phyloP scores from a whole-genome alignment of 805 yeast genomes.

The Sugiyamaella qingdaonensis region DNA sequence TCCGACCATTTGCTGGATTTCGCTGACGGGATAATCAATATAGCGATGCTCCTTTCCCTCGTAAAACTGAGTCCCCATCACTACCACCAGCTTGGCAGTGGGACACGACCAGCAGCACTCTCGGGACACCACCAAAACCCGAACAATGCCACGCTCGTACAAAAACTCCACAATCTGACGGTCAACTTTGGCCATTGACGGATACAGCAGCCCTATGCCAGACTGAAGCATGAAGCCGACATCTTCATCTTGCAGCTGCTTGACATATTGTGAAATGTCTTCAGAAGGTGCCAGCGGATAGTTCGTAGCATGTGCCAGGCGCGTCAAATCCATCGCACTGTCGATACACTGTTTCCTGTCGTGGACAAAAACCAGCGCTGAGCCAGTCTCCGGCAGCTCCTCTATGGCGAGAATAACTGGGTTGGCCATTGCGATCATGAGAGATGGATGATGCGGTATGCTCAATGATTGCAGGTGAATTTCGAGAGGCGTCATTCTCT shows the following conservation, averaged over 20 bases:
- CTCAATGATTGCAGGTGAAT: slow-evolving; percentile 48
- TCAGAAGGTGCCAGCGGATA: slow-evolving; percentile 39
- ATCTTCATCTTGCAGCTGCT: slow-evolving; percentile 44
- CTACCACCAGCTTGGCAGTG: slow-evolving; percentile 48
- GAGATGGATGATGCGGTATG: slow-evolving; percentile 48
- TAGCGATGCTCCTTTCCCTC: slow-evolving; percentile 73
- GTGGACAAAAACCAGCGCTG: slow-evolving; percentile 54
- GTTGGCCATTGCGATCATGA: slow-evolving; percentile 48
- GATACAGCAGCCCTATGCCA: slow-evolving; percentile 65
- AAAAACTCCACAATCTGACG: slow-evolving; percentile 50
- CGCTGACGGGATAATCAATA: slow-evolving; percentile 62
- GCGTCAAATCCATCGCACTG: slow-evolving; percentile 44
- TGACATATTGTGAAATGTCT: slow-evolving; percentile 40
- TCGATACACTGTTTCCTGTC: slow-evolving; percentile 52
- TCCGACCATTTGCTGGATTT: slow-evolving; percentile 34
- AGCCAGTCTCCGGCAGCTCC: slow-evolving; percentile 21
- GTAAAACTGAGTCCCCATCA: slow-evolving; percentile 66
- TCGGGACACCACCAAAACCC: slow-evolving; percentile 56
- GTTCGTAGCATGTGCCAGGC: slow-evolving; percentile 30
- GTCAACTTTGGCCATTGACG: slow-evolving; percentile 55
- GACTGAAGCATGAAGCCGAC: slow-evolving; percentile 42
- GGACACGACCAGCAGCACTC: slow-evolving; percentile 53
- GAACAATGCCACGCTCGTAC: slow-evolving; percentile 46
- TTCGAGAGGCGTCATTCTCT: slow-evolving; percentile 52
- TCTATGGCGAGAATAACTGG: slow-evolving; percentile 44